Conservation (phyloP, 768 basidiomycete species). For the Tricholoma sp. region DNA sequence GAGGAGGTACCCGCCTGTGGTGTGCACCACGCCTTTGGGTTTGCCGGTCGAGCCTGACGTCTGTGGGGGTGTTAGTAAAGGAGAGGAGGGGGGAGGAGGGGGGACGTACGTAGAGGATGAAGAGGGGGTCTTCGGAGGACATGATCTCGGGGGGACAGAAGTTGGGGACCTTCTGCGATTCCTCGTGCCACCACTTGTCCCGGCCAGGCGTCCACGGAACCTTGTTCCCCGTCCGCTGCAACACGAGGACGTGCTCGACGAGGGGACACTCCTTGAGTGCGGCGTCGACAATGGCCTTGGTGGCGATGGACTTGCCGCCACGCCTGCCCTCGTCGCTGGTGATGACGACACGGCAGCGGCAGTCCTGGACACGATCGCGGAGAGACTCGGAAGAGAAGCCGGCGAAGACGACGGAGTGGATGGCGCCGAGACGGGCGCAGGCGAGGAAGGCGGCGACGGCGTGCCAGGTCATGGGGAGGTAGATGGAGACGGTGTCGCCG, state of each 20-base stretch:
- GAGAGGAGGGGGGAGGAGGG: conserved; percentile 81
- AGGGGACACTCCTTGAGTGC: conserved; percentile 80
- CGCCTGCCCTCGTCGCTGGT: conserved; percentile 93
- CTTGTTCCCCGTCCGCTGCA: conserved; percentile 79
- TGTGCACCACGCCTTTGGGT: conserved; percentile 96
- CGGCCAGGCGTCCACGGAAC: conserved; percentile 79
- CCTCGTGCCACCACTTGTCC: conserved; percentile 98
- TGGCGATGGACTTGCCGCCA: conserved; percentile 93
- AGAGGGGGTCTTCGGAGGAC: conserved; percentile 92
- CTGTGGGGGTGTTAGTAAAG: conserved; percentile 69
- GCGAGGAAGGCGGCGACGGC: conserved; percentile 96
- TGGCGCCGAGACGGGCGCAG: conserved; percentile 93
- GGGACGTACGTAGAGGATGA: conserved; percentile 90
- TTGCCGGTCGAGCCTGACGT: conserved; percentile 94
- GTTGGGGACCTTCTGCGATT: conserved; percentile 72
- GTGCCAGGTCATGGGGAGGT: conserved; percentile 94
- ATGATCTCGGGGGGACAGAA: conserved; percentile 90
- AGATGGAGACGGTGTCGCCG: conserved; percentile 91
- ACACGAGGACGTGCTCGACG: conserved; percentile 89
- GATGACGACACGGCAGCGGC: conserved; percentile 85
- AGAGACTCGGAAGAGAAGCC: conserved; percentile 95
- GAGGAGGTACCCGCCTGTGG: conserved; percentile 86
- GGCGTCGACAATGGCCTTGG: conserved; percentile 89
- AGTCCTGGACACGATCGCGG: conserved; percentile 88
- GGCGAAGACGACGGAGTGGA: conserved; percentile 97